phyloP scores from a whole-genome alignment of 805 yeast species.

The Lipomyces spencermartinsiae region DNA sequence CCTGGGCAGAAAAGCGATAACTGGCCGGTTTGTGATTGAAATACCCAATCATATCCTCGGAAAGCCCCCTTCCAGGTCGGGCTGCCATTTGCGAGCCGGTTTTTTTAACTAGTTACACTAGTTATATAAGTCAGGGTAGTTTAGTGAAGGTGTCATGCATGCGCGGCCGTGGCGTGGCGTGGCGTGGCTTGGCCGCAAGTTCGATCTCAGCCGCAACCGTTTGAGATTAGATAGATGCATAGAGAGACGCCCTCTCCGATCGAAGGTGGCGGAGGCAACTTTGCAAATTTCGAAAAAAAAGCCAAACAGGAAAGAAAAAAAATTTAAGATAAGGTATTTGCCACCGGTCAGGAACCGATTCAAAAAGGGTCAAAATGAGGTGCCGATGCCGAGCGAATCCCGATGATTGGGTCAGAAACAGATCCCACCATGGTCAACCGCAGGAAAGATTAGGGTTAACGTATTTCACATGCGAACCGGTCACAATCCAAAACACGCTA shows the following conservation, averaged over 20 bases:
- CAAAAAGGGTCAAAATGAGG: conserved; percentile 9
- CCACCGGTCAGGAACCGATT: conserved; percentile 10
- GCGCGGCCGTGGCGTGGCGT: background rate
- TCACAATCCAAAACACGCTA: too few relatives aligned
- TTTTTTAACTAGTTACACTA: background rate
- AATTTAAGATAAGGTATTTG: conserved; percentile 1
- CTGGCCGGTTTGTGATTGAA: background rate
- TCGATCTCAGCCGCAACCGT: background rate
- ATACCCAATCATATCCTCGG: background rate
- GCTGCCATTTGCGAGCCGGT: background rate
- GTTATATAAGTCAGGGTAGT: background rate
- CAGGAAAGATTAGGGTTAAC: conserved; percentile 10
- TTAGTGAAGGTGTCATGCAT: background rate
- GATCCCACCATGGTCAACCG: conserved; percentile 6
- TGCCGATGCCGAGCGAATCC: conserved; percentile 10
- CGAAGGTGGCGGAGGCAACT: background rate
- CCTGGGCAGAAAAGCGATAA: background rate
- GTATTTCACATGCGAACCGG: too few relatives aligned
- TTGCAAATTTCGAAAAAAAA: background rate
- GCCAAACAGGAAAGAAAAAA: background rate
- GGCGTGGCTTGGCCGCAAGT: background rate
- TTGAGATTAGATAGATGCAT: background rate
- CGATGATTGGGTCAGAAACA: conserved; percentile 6
- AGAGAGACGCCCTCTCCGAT: too few relatives aligned
- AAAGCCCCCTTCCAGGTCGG: background rate